These are phyloP conservation scores for Myriangium duriaei DNA, from an alignment of 2,329 filamentous ascomycete genomes.

Conservation along the genomic window DNA sequence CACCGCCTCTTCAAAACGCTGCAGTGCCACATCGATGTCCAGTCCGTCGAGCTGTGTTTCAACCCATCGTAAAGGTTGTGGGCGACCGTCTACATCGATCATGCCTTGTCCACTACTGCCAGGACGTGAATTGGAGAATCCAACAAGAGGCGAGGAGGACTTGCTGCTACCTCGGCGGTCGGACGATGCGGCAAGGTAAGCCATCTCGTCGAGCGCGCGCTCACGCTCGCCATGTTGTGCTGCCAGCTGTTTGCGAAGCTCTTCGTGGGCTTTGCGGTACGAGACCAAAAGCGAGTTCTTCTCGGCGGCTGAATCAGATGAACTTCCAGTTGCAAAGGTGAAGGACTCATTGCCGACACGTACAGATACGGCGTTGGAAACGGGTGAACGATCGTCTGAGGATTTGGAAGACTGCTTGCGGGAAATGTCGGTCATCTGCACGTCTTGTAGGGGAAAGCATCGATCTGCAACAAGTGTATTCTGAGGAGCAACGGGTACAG, in stretches of 20 bases:
- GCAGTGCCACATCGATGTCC: conserved; percentile 88
- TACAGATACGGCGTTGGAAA: conserved; percentile 74
- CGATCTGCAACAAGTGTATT: conserved; percentile 78
- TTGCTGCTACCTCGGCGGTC: conserved; percentile 5
- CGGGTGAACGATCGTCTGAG: conserved; percentile 40
- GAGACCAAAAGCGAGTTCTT: conserved; percentile 75
- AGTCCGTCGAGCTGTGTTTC: conserved; percentile 91
- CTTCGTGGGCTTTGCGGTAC: conserved; percentile 84
- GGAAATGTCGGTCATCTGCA: conserved; percentile 82
- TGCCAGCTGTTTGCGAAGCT: conserved; percentile 72
- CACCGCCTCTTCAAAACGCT: conserved; percentile 77
- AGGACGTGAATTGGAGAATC: conserved; percentile 52
- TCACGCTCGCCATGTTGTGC: conserved; percentile 80
- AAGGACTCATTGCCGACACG: conserved; percentile 83
- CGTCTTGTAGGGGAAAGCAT: conserved; percentile 87
- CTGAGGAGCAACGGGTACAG: conserved; percentile 28
- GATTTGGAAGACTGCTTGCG: conserved; percentile 20
- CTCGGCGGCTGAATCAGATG: conserved; percentile 56
- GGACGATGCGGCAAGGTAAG: conserved; percentile 17
- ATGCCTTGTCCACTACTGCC: conserved; percentile 45
- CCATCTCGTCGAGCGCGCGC: conserved; percentile 35
- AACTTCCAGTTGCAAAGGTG: conserved; percentile 78
- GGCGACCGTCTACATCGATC: conserved; percentile 91
- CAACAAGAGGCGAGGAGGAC: conserved; percentile 43
- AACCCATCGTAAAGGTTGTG: conserved; percentile 91